Evolutionary conservation across 495 filamentous ascomycete species (phyloP).

Genomic region (Apodospora peruviana): DNA sequence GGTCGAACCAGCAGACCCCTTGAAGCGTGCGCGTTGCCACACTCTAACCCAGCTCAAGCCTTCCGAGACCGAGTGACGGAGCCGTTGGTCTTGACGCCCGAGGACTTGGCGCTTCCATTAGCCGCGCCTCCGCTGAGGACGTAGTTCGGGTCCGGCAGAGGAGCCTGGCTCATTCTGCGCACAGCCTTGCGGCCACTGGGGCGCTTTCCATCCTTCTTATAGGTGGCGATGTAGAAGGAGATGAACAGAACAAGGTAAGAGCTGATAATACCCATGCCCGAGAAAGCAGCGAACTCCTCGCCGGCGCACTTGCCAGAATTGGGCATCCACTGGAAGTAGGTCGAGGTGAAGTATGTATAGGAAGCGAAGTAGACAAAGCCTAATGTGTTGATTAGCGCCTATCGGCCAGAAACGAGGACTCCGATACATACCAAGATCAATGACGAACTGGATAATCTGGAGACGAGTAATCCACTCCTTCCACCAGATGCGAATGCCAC

Average conservation of each 20-base stretch:
- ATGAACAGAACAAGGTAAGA: constrained; percentile 98
- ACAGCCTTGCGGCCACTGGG: constrained; percentile 51
- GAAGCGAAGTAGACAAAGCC: constrained; percentile 94
- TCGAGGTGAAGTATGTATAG: constrained; percentile 88
- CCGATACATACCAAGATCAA: constrained; percentile 64
- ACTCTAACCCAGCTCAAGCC: constrained; percentile 36
- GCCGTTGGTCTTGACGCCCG: constrained; percentile 45
- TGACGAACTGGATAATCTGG: constrained; percentile 77
- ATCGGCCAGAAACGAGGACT: background rate
- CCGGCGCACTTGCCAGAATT: constrained; percentile 83
- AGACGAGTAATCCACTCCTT: constrained; percentile 87
- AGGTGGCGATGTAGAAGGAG: constrained; percentile 96
- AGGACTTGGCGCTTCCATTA: constrained; percentile 34
- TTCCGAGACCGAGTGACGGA: constrained; percentile 51
- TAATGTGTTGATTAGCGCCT: constrained; percentile 28
- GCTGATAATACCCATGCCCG: constrained; percentile 84
- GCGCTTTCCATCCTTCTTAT: constrained; percentile 76
- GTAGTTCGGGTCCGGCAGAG: constrained; percentile 43
- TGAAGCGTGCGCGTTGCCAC: background rate
- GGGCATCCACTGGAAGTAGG: constrained; percentile 83
- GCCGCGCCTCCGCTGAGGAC: constrained; percentile 27
- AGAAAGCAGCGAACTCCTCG: constrained; percentile 94
- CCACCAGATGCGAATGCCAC: constrained; percentile 81
- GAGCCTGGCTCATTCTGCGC: constrained; percentile 49
- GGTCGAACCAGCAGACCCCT: too few relatives aligned